phyloP scores from a whole-genome alignment of 345 rosid species.

The Eutrema yunnanense region DNA sequence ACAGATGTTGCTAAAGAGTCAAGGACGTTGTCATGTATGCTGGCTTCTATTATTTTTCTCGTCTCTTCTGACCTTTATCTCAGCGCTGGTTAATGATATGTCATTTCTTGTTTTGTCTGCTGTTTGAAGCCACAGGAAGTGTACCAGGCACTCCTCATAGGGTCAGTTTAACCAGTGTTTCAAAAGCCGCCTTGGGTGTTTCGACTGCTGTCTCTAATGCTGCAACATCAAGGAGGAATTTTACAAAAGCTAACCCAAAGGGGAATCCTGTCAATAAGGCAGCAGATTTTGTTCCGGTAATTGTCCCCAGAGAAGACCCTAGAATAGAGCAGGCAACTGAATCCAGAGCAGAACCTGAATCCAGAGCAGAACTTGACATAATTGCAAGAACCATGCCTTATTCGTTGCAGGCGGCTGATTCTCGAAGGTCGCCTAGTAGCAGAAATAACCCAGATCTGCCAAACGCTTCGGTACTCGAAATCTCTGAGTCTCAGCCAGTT shows the following conservation, averaged over 20 bases:
- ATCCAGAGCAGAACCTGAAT: slow-evolving; percentile 63
- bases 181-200: slow-evolving; percentile 39
- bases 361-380: slow-evolving; percentile 66
- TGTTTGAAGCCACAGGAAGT: slow-evolving; percentile 77
- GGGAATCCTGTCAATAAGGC: slow-evolving; percentile 50
- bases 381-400: slow-evolving; percentile 95
- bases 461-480: slow-evolving; percentile 41
- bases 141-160: slow-evolving; percentile 79
- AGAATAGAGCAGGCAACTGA: slow-evolving; percentile 61
- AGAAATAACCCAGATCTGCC: slow-evolving; percentile 60
- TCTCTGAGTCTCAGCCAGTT: slow-evolving; percentile 37
- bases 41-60: not conserved
- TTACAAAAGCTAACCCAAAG: slow-evolving; percentile 41
- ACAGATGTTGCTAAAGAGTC: slow-evolving; percentile 69
- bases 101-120: slow-evolving; percentile 28
- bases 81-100: slow-evolving; percentile 8
- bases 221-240: slow-evolving; percentile 52
- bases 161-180: slow-evolving; percentile 39
- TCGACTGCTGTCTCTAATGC: slow-evolving; percentile 39
- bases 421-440: slow-evolving; percentile 49
- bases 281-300: slow-evolving; percentile 65
- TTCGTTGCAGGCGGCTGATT: slow-evolving; percentile 72
- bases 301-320: slow-evolving; percentile 75
- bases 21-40: slow-evolving; percentile 54
- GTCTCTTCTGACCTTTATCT: not conserved